These are phyloP conservation scores for Vitellaria paradoxa DNA, from an alignment of 179 eudicot species.

Conservation along the genomic window DNA sequence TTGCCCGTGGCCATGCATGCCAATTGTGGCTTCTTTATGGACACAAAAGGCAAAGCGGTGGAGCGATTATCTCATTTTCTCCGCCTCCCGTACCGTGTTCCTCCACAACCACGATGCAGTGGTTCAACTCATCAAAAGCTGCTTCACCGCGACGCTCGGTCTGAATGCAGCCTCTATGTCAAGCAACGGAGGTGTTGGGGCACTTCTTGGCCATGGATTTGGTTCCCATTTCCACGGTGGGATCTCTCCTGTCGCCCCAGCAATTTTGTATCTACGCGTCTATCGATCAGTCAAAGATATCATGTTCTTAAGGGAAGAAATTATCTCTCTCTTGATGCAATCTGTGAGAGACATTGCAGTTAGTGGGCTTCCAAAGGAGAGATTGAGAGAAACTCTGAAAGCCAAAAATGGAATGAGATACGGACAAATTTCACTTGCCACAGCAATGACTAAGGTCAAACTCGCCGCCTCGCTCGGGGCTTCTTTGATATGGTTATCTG, in stretches of 20 bases:
- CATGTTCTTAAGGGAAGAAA: slow-evolving; percentile 82
- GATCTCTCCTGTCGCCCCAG: slow-evolving; percentile 91
- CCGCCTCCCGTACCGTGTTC: slow-evolving; percentile 93
- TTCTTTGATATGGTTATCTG: slow-evolving; percentile 72
- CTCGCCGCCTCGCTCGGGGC: slow-evolving; percentile 91
- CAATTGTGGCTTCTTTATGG: slow-evolving; percentile 94
- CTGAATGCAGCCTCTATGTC: slow-evolving; percentile 42
- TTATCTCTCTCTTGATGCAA: slow-evolving; percentile 70
- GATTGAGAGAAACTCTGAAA: slow-evolving; percentile 38
- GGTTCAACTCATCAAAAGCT: slow-evolving; percentile 84
- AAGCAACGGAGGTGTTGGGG: slow-evolving; percentile 71
- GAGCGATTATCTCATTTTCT: slow-evolving; percentile 93
- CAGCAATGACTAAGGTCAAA: slow-evolving; percentile 65
- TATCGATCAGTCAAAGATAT: slow-evolving; percentile 77
- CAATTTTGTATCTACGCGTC: slow-evolving; percentile 75
- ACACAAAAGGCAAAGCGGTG: slow-evolving; percentile 91
- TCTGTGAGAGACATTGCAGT: slow-evolving; percentile 63
- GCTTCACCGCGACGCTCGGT: slow-evolving; percentile 76
- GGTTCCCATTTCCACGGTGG: slow-evolving; percentile 78
- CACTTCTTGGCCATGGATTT: slow-evolving; percentile 95
- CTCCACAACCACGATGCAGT: slow-evolving; percentile 87
- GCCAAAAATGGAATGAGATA: slow-evolving; percentile 41
- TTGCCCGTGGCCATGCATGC: slow-evolving; percentile 99
- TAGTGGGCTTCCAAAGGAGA: slow-evolving; percentile 34
- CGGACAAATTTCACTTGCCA: slow-evolving; percentile 60